A percentile compares a stretch with the other conserved stretches of the same genome.
phyloP scores from a whole-genome alignment of 202 grass and related monocot genomes.

The Musa balbisiana region DNA sequence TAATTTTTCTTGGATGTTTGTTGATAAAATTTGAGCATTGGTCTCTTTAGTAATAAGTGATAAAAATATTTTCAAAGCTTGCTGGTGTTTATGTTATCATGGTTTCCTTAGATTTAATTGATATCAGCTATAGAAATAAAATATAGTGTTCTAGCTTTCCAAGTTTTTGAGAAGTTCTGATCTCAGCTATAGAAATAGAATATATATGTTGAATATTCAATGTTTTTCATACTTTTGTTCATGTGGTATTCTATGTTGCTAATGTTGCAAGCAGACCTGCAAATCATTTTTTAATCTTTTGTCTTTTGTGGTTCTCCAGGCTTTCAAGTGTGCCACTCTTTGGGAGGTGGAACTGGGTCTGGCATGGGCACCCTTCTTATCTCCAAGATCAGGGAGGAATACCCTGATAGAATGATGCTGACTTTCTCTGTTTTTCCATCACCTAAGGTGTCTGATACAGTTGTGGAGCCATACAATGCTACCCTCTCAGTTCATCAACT shows the following conservation, averaged over 20 bases:
- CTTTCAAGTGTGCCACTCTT: background rate
- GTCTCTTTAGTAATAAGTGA: background rate
- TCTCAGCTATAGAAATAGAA: background rate
- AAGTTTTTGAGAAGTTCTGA: background rate
- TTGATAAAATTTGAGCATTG: background rate
- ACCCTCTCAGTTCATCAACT: background rate
- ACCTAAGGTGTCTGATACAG: background rate
- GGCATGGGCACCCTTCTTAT: conserved; percentile 1
- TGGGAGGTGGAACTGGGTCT: background rate
- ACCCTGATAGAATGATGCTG: background rate
- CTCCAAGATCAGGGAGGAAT: background rate
- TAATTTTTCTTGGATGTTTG: no score
- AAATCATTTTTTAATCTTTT: background rate
- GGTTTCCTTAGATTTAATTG: background rate
- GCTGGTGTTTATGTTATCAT: background rate
- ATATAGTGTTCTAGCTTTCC: background rate
- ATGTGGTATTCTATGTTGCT: no score
- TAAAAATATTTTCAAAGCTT: background rate
- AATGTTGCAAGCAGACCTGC: background rate
- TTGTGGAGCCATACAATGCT: conserved; percentile 1
- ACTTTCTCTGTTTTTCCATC: background rate
- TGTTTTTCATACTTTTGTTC: background rate
- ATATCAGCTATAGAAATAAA: background rate
- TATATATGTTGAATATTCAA: background rate
- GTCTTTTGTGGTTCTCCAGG: background rate